A percentile compares a stretch with the other conserved stretches of the same genome.
Evolutionary conservation across 441 rosid genomes (phyloP).

Genomic region (Dalechampia spathulata): DNA sequence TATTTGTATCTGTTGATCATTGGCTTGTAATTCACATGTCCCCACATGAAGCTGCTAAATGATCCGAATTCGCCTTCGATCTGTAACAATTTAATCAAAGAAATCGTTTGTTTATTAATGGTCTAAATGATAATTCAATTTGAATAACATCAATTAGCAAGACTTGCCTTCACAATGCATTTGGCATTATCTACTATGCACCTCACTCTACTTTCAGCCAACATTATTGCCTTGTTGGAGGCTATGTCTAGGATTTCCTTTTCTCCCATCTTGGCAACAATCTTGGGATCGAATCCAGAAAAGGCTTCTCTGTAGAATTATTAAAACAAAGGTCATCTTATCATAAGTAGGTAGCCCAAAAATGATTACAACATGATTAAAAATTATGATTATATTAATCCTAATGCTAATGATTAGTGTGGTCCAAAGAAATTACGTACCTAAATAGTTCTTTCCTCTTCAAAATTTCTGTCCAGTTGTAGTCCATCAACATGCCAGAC

Average conservation of each 20-base stretch:
- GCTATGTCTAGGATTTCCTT: conserved; percentile 63
- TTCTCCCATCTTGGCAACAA: conserved; percentile 81
- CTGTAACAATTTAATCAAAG: conserved; percentile 20
- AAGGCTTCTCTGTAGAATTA: conserved; percentile 56
- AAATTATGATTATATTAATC: neutral
- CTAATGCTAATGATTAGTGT: too few relatives aligned
- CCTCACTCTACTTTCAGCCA: conserved; percentile 73
- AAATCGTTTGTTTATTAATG: too few relatives aligned
- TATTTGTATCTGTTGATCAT: conserved; percentile 53
- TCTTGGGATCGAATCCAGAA: conserved; percentile 61
- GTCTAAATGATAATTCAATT: too few relatives aligned
- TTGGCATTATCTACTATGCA: conserved; percentile 83
- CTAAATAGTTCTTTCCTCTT: conserved; percentile 66
- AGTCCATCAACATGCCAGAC: conserved; percentile 95
- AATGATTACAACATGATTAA: neutral
- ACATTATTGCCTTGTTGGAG: conserved; percentile 58
- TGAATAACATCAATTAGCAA: neutral
- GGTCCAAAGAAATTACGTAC: conserved; percentile 20
- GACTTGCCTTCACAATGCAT: conserved; percentile 73
- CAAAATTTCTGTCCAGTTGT: conserved; percentile 90
- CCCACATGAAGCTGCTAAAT: conserved; percentile 80
- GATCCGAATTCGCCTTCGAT: conserved; percentile 71
- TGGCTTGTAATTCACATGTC: conserved; percentile 71
- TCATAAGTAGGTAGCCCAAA: neutral
- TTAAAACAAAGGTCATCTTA: neutral